Evolutionary conservation across 768 basidiomycete genomes (phyloP), one percentile per base, ranked within the genome.

Genomic region (Leccinum sublutescens): DNA sequence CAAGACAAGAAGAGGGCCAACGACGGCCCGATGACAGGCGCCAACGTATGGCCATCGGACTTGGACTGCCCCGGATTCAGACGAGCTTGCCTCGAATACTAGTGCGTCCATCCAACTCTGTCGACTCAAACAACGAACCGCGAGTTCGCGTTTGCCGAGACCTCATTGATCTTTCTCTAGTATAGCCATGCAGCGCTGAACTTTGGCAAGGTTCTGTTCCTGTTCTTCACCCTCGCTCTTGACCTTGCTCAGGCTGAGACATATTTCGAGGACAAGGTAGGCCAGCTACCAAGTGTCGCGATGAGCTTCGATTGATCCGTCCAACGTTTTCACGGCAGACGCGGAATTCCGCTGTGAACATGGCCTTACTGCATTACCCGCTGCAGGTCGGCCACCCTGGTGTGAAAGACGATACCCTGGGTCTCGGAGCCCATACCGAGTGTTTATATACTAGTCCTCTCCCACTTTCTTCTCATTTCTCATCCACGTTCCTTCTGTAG

Each of bases 381-480:
- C 84, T 89, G 3, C 89, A 90, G 70, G 78, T 73, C 0, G 84
- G 82, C 0, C 74, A 79, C 8, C 56, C 54, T 1, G 58, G 62
- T 4, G 72, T 84, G 3, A 84, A 89, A 56, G 85, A 85, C 49
- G 78, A 82, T 14, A 78, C 86, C 10, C 83, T 87, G n/a, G 93
- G 93, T 0, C 88, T 95, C 55, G 91, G 92, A 0, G 89, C 91
- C 1, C 91, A 92, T 68, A 88, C 86, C 0, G 87, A 89, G 88
- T 89, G 67, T 36, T 47, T 47, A 5, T 0, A 7, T 27, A 15
- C 0, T 17, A 38, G 0, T 17, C 0, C 3, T 50, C 31, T 33
- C 17, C 53, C 10, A 1, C 21, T 3, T 14, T 23, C 17, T 14
- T 11, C 34, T 12, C 19, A 0, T 38, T 17, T 8, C 21, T n/a